Evolutionary conservation across 192 early-diverging fungal species (phyloP), one percentile per base, ranked within the genome.

Genomic region (Paraglomus brasilianum): DNA sequence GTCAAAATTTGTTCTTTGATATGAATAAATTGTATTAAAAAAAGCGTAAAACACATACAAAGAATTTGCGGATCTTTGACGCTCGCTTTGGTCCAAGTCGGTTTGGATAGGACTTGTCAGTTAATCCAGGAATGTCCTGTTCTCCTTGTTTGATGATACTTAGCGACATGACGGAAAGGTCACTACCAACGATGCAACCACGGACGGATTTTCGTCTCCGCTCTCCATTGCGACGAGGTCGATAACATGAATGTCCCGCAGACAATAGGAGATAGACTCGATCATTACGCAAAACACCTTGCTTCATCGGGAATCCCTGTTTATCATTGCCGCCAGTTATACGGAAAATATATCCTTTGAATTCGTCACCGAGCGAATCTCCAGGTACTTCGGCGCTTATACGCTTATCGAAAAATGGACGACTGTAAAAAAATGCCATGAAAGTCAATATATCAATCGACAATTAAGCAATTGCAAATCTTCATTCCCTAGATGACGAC

Each of bases 231-330:
- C 95, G 91, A 80, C 96, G 93, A 75, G 92, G 88, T 74, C 95
- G 93, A 89, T 95, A 98, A 91, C 95, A 97, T 70, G 95, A 96
- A 91, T 96, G 95, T 72, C 96, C 96, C 82, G 92, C 87, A 72
- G 88, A 87, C 74, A 92, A 82, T 75, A 92, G 84, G 75, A 92
- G 83, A 57, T 88, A 85, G 70, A 89, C 89, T 84, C 91, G 91
- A 50, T 65, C 46, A 65, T 65, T 65, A 2, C 79, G 55, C 67
- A 79, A 75, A 71, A 98, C 92, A 93, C 97, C 97, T 87, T 98
- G 97, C 91, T 97, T 98, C 97, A 98, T 98, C 72, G 97, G 97
- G 93, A 98, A 98, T 81, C 92, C 92, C 83, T 95, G 93, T 90
- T 98, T 98, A 88, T 98, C 97, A 90, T 98, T 97, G 75, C 97